These are phyloP conservation scores for Acer negundo DNA, from an alignment of 345 rosid genomes.

Conservation along the genomic window DNA sequence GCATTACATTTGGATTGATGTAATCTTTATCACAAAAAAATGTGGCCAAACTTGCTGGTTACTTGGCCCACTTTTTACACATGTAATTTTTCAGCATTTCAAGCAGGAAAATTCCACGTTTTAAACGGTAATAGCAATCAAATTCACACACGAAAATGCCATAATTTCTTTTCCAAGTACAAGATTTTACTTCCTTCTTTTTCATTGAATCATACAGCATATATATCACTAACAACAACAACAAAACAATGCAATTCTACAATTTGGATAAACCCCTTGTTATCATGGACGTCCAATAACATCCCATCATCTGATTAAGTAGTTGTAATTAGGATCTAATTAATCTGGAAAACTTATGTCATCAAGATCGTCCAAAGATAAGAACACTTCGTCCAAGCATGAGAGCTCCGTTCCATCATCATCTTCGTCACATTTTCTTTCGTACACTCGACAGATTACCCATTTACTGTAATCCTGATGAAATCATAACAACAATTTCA, in stretches of 20 bases:
- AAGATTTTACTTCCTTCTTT: neutral
- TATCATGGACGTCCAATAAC: neutral
- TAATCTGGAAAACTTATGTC: slow-evolving; percentile 82
- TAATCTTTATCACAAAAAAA: neutral
- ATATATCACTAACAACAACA: neutral
- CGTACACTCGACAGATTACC: slow-evolving; percentile 89
- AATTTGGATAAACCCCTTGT: slow-evolving; percentile 17
- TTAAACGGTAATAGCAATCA: neutral
- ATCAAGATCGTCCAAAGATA: slow-evolving; percentile 90
- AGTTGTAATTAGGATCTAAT: neutral
- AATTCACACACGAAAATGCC: neutral
- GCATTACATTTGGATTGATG: neutral
- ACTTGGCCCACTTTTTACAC: neutral
- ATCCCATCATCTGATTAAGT: neutral
- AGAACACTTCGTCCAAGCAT: slow-evolving; percentile 90
- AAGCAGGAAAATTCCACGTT: neutral
- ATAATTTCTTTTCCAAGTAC: neutral
- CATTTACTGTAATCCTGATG: slow-evolving; percentile 83
- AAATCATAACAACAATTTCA: slow-evolving; percentile 5
- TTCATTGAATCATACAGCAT: neutral
- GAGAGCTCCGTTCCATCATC: slow-evolving; percentile 73
- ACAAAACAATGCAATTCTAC: slow-evolving; percentile 17
- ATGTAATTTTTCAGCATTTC: neutral
- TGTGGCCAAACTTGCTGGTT: neutral
- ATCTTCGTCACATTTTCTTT: slow-evolving; percentile 47